A percentile compares a stretch with the other conserved stretches of the same genome.
phyloP scores from a whole-genome alignment of 305 asterid genomes.

The Plantago coronopus region DNA sequence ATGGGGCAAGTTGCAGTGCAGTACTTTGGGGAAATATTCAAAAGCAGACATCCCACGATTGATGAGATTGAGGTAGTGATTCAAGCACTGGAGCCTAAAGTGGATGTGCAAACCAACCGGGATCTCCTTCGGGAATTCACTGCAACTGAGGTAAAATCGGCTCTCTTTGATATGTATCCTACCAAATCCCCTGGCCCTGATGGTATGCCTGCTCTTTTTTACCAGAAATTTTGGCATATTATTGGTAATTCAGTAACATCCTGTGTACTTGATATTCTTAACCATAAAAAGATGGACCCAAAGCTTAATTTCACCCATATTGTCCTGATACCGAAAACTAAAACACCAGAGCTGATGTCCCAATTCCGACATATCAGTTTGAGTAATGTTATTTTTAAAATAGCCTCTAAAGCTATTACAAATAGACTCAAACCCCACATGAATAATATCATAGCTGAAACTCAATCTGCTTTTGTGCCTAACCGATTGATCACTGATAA shows the following conservation, averaged over 20 bases:
- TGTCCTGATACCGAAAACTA: neutral
- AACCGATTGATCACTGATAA: neutral
- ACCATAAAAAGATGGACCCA: neutral
- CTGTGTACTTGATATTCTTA: neutral
- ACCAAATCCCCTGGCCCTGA: neutral
- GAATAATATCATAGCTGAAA: too few species aligned
- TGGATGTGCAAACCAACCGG: neutral
- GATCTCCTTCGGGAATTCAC: neutral
- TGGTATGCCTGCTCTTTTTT: neutral
- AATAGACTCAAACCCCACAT: too few species aligned
- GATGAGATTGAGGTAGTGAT: too few species aligned
- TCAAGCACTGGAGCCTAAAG: neutral
- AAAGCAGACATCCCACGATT: too few species aligned
- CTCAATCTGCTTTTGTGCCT: too few species aligned
- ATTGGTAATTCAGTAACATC: neutral
- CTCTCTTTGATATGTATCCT: neutral
- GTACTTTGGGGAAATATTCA: too few species aligned
- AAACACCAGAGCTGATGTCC: neutral
- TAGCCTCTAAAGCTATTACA: too few species aligned
- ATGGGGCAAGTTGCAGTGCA: neutral
- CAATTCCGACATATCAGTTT: neutral
- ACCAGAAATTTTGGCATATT: neutral
- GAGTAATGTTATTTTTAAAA: neutral
- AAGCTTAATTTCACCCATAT: neutral
- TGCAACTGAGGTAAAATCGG: neutral